A percentile compares a stretch with the other conserved stretches of the same genome.
These are phyloP conservation scores for Tephrocybe rancida DNA, from an alignment of 768 basidiomycete species.

Conservation along the genomic window DNA sequence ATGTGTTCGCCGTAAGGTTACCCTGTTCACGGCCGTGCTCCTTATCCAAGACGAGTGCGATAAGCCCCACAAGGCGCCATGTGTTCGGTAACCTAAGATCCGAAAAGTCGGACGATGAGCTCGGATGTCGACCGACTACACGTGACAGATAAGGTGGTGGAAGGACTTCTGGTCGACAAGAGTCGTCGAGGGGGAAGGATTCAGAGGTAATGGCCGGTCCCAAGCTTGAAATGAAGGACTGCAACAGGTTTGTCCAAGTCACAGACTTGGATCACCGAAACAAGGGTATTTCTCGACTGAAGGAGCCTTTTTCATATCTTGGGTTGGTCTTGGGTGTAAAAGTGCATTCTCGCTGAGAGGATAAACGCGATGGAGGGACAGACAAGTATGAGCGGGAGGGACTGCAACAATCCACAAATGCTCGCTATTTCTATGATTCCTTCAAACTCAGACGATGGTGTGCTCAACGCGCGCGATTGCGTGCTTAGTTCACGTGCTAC, in stretches of 20 bases:
- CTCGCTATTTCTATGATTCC: conserved; percentile 28
- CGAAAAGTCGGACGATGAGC: conserved; percentile 7
- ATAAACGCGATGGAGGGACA: neutral
- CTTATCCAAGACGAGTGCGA: neutral
- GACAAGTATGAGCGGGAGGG: conserved; percentile 5
- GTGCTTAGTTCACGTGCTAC: conserved; percentile 24
- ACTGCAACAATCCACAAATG: conserved; percentile 14
- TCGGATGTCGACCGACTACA: conserved; percentile 6
- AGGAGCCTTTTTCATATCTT: too few relatives aligned
- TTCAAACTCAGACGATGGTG: conserved; percentile 47
- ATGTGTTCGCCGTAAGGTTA: neutral
- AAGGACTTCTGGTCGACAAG: neutral
- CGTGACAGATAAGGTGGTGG: conserved; percentile 2
- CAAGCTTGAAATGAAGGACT: too few relatives aligned
- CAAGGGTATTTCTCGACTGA: too few relatives aligned
- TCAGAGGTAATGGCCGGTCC: too few relatives aligned
- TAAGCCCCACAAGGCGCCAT: neutral
- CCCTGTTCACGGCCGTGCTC: neutral
- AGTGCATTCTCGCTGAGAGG: too few relatives aligned
- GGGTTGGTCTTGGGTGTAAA: too few relatives aligned
- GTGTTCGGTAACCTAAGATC: conserved; percentile 10
- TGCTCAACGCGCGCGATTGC: conserved; percentile 32
- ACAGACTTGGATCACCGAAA: too few relatives aligned
- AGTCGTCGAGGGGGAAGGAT: neutral
- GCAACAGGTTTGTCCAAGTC: too few relatives aligned